Evolutionary conservation across 2,329 filamentous ascomycete genomes (phyloP), one percentile per base, ranked within the genome.

Genomic region (Cercospora janseana): DNA sequence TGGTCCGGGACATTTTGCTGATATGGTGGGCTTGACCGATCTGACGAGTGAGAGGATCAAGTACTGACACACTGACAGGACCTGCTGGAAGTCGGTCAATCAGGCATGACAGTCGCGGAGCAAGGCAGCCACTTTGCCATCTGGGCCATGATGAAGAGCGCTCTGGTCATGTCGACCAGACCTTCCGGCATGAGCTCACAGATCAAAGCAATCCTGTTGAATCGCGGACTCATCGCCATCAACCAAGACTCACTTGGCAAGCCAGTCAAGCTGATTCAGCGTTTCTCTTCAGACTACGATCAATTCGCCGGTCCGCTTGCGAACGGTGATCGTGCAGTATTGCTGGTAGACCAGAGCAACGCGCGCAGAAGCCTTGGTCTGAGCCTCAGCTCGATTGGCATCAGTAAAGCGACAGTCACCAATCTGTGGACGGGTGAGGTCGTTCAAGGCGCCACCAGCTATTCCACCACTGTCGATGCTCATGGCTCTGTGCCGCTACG

Each of bases 201-300:
- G 53, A 4, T 60, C 60, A 3, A 42, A 53, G 15, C 46, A 51
- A 62, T 71, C 38, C 52, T 73, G 38, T 68, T 67, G 1, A 81
- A 82, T 62, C 67, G 71, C 20, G 79, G 80, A 47, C 73, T 80
- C 16, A 77, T 83, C 18, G 74, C 74, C 0, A 77, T 80, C 59
- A 82, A 82, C 57, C 79, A 83, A 56, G 80, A 83, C 57, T 52
- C 73, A 0, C 63, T 82, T 0, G 78, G 72, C 0, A 66, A 74
- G 46, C 76, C 79, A 35, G 77, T 79, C 0, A 69, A 69, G n/a
- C 66, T 84, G 1, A 62, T 74, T 1, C 68, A 68, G 12, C 62
- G 71, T 24, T 69, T 66, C 49, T 69, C 69, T 0, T 65, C 68
- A 38, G 66, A 71, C 43, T 66, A 64, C 54, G 71, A 73, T 35